Conservation (phyloP, 345 rosid genomes). For the Limnanthes douglasii region DNA sequence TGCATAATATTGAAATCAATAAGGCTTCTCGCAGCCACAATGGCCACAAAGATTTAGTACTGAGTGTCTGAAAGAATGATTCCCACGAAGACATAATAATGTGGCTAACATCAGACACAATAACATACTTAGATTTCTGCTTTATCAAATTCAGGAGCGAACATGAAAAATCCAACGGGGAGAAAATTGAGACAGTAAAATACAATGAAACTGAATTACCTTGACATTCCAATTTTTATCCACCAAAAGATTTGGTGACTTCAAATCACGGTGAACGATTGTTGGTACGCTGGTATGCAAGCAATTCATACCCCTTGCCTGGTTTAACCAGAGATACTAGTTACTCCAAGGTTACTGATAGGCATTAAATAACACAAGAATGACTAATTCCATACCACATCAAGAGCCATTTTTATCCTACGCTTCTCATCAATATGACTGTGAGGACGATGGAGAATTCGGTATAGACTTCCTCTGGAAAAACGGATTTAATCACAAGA, state of each 20-base stretch:
- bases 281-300: slow-evolving; percentile 90
- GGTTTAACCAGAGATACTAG: no score
- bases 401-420: slow-evolving; percentile 97
- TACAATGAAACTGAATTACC: slow-evolving; percentile 20
- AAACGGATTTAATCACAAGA: slow-evolving; percentile 9
- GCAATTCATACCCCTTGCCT: slow-evolving; percentile 99
- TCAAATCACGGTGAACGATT: slow-evolving; percentile 96
- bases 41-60: background rate
- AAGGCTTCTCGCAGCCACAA: no score
- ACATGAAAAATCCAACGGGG: no score
- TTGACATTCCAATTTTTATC: slow-evolving; percentile 98
- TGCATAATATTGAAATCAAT: no score
- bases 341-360: no score
- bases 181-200: background rate
- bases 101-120: no score
- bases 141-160: no score
- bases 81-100: background rate
- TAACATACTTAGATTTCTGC: no score
- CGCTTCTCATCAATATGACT: slow-evolving; percentile 85
- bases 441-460: slow-evolving; percentile 88
- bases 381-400: slow-evolving; percentile 54
- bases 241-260: slow-evolving; percentile 96
- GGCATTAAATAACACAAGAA: slow-evolving; percentile 6
- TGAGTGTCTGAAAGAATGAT: background rate
- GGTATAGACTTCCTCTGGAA: slow-evolving; percentile 87